Evolutionary conservation across 768 basidiomycete genomes (phyloP).

Genomic region (Dioszegia aurantiaca): DNA sequence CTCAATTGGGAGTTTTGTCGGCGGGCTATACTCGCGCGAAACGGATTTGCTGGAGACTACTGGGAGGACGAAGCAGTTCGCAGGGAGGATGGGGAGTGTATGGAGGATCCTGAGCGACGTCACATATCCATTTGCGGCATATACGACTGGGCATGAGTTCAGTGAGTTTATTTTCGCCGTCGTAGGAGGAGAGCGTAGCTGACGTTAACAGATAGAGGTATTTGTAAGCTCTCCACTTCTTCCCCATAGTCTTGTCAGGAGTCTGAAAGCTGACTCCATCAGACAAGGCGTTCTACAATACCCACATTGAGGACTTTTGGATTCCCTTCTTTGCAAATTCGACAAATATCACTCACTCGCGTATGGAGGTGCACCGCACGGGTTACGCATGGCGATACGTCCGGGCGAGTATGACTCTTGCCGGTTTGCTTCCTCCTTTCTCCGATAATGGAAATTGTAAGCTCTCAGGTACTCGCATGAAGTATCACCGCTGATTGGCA

Average conservation of each 20-base stretch:
- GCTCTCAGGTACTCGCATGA: slow-evolving; percentile 6
- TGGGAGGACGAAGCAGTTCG: slow-evolving; percentile 87
- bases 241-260: neutral
- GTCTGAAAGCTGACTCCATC: slow-evolving; percentile 9
- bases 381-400: slow-evolving; percentile 85
- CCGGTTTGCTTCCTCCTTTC: slow-evolving; percentile 87
- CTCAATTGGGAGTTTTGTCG: slow-evolving; percentile 80
- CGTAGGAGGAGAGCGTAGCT: neutral
- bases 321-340: slow-evolving; percentile 97
- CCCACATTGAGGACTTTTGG: slow-evolving; percentile 90
- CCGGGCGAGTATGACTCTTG: slow-evolving; percentile 97
- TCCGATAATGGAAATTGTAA: slow-evolving; percentile 78
- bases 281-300: slow-evolving; percentile 78
- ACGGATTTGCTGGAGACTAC: slow-evolving; percentile 82
- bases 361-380: slow-evolving; percentile 95
- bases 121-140: slow-evolving; percentile 85
- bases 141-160: slow-evolving; percentile 68
- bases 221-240: slow-evolving; percentile 83
- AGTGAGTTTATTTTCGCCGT: slow-evolving; percentile 30
- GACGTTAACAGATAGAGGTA: slow-evolving; percentile 69
- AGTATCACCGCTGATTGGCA: slow-evolving; percentile 9
- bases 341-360: slow-evolving; percentile 90
- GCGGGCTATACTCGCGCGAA: slow-evolving; percentile 91
- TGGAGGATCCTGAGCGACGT: slow-evolving; percentile 94
- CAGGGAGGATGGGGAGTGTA: slow-evolving; percentile 80